phyloP scores from a whole-genome alignment of 192 early-diverging fungal species.

The Polychytrium aggregatum region DNA sequence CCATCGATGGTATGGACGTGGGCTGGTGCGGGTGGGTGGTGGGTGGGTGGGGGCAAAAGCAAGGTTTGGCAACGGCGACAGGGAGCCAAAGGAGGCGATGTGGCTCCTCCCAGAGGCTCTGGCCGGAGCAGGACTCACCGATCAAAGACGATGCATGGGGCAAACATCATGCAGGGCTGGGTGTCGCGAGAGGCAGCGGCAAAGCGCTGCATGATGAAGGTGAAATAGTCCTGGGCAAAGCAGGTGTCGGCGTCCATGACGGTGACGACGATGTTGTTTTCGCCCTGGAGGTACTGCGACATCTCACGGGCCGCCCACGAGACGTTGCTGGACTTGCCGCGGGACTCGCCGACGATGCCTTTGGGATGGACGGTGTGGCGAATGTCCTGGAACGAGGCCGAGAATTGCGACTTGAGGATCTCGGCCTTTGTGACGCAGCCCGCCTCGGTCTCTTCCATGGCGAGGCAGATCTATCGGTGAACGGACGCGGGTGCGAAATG shows the following conservation, averaged over 20 bases:
- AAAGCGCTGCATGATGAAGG: constrained; percentile 5
- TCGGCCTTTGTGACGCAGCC: constrained; percentile 31
- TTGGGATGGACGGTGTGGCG: constrained; percentile 35
- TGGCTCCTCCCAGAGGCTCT: too few species aligned
- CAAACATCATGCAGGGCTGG: neutral
- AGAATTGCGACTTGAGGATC: constrained; percentile 20
- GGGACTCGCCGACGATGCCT: constrained; percentile 36
- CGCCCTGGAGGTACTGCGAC: constrained; percentile 8
- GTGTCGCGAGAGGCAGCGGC: neutral
- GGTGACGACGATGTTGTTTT: constrained; percentile 26
- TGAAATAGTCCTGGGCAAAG: constrained; percentile 41
- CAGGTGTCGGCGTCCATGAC: constrained; percentile 45
- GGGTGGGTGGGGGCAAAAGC: too few species aligned
- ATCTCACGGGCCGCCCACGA: constrained; percentile 35
- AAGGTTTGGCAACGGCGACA: too few species aligned
- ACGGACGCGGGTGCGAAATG: too few species aligned
- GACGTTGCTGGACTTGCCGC: constrained; percentile 43
- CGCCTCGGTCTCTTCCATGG: constrained; percentile 45
- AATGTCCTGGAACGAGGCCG: constrained; percentile 31
- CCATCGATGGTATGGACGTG: too few species aligned
- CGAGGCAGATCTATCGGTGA: constrained; percentile 33
- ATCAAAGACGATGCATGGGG: constrained; percentile 25
- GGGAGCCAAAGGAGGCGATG: too few species aligned
- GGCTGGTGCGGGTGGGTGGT: too few species aligned
- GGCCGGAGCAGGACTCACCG: constrained; percentile 26